phyloP scores from a whole-genome alignment of 2,329 filamentous ascomycete species.

The Calonectria naviculata region DNA sequence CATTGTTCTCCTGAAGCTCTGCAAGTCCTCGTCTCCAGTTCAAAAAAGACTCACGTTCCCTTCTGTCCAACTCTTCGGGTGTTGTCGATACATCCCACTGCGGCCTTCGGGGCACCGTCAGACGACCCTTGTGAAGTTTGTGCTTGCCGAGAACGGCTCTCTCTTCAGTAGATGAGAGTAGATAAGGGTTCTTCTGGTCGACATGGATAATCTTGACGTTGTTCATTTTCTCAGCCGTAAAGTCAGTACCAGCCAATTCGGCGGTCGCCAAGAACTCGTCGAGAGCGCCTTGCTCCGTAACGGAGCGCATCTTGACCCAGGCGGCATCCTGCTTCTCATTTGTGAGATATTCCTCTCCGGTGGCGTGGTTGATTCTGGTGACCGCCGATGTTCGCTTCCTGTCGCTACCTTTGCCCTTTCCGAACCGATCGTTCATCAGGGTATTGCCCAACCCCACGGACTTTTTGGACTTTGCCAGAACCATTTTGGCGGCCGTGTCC shows the following conservation, averaged over 20 bases:
- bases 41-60: conserved; percentile 84
- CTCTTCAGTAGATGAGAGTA: conserved; percentile 89
- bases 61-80: conserved; percentile 79
- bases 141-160: conserved; percentile 83
- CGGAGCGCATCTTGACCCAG: conserved; percentile 99
- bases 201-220: conserved; percentile 99
- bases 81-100: conserved; percentile 90
- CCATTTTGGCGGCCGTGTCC: conserved; percentile 56
- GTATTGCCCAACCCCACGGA: conserved; percentile 94
- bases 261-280: conserved; percentile 97
- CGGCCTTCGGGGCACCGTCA: conserved; percentile 92
- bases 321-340: conserved; percentile 91
- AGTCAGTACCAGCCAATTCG: conserved; percentile 97
- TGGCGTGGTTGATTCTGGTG: conserved; percentile 79
- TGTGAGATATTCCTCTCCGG: conserved; percentile 91
- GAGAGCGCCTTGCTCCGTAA: conserved; percentile 95
- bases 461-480: conserved; percentile 90
- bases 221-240: conserved; percentile 98
- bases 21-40: conserved; percentile 92
- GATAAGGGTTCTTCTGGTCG: conserved; percentile 94
- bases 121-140: conserved; percentile 77
- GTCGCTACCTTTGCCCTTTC: conserved; percentile 88
- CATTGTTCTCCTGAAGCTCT: conserved; percentile 92
- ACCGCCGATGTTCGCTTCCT: conserved; percentile 75
- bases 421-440: conserved; percentile 99